Evolutionary conservation across 495 filamentous ascomycete species (phyloP), one percentile per base, ranked within the genome.

Genomic region (Glutinoglossum americanum): DNA sequence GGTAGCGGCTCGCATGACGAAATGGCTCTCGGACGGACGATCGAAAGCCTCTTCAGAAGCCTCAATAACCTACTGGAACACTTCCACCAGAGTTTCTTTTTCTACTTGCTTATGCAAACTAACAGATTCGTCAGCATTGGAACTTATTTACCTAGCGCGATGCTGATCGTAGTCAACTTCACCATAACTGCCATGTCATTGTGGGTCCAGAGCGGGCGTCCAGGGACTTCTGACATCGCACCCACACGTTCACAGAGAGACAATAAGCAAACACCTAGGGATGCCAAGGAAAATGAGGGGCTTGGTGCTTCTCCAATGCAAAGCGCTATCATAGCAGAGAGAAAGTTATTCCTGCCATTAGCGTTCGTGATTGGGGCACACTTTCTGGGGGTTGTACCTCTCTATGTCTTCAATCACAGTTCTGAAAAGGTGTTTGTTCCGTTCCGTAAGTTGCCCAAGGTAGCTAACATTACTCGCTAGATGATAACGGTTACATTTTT

Each of bases 51-150:
- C 9, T 93, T 89, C 64, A 76, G 92, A 57, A 93, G 86, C 63
- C 71, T 98, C 67, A 98, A 98, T 70, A 98, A 98, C 65, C 70
- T 98, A 55, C 76, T 98, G 17, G 92, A 98, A 70, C 89, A 97
- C 67, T 78, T 98, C 60, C 92, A 98, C 65, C 92, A 98, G 73
- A 94, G 87, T 65, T 98, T 97, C 75, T 98, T 98, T 75, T 97
- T 98, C 71, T 98, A 98, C 68, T 72, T 98, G 26, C 78, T 98
- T 19, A 88, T 98, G 78, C 82, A 87, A 56, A 74, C 80, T 19
- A 83, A 92, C 56, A 79, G 89, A 8, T 98, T 97, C 68, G 93
- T 97, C 57, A 96, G 90, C 68, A 98, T 98, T 60, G 92, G 92
- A 21, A 98, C 92, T 0, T 98, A 98, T 64, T 73, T 98, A 5